Percentiles rank a stretch among this genome's conserved stretches.
Evolutionary conservation across 306 rosid genomes (phyloP).

Genomic region (Castanea sativa): DNA sequence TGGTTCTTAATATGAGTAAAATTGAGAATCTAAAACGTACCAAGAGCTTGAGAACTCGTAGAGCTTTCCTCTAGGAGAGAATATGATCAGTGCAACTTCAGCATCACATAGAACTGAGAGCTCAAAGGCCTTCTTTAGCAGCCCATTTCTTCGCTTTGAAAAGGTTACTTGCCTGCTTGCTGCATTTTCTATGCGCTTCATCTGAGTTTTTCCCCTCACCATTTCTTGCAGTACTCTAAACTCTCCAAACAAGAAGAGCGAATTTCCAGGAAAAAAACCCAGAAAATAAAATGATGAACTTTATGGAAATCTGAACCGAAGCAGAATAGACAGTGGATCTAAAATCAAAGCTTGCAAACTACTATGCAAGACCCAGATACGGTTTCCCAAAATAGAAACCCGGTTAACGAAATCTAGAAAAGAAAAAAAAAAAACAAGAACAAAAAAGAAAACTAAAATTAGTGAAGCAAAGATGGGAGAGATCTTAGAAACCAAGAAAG

Average conservation of each 20-base stretch:
- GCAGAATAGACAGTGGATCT: conserved; percentile 14
- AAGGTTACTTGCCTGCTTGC: conserved; percentile 92
- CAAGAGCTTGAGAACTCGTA: conserved; percentile 84
- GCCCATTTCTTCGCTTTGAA: conserved; percentile 83
- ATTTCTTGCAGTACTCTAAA: conserved; percentile 19
- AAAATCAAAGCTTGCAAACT: neutral
- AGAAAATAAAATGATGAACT: neutral
- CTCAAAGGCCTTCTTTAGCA: conserved; percentile 89
- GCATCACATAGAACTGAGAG: conserved; percentile 95
- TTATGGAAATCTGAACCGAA: conserved; percentile 10
- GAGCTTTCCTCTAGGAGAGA: conserved; percentile 88
- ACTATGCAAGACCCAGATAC: neutral
- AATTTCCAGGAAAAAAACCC: conserved; percentile 10
- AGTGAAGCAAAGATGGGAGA: neutral
- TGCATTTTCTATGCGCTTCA: conserved; percentile 87
- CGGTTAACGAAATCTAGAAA: neutral
- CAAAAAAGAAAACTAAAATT: neutral
- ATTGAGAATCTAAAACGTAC: conserved; percentile 20
- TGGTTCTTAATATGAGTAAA: neutral
- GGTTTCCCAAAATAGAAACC: conserved; percentile 32
- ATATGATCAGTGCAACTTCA: conserved; percentile 80
- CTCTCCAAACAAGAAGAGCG: neutral
- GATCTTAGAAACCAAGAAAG: conserved; percentile 12
- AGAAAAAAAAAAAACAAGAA: neutral
- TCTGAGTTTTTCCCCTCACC: conserved; percentile 94